Base-by-base conservation (phyloP, 768 basidiomycete genomes). In the Mycena latifolia region DNA sequence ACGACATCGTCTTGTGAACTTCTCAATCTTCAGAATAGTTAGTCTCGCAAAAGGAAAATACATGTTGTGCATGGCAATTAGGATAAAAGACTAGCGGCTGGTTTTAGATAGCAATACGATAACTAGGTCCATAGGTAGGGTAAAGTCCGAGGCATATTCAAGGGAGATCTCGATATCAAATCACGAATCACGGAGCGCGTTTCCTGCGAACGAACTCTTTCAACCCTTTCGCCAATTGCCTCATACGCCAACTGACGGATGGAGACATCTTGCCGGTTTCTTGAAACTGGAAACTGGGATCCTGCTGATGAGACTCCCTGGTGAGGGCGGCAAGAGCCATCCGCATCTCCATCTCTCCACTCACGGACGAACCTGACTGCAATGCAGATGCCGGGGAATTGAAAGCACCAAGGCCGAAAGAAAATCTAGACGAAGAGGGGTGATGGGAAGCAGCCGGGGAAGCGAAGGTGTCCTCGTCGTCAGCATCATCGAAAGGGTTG, bases 301-400 rank as follows among this genome's bases (percentile, higher is more conserved):
- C 53, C 52, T 53, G 18, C 14, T 54, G 22, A 31, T 43, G 62
- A 35, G 29, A 64, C 50, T 76, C 75, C 50, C 56, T 72, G 56
- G 74, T 71, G 71, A 79, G 76, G 65, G 75, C 74, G 11, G 86
- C 86, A 37, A 88, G 74, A 1, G 84, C 82, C 85, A 88, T 88
- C 68, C 83, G 78, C 75, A 88, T 66, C 72, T 89, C 88, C 58
- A 84, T 86, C 75, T 88, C 86, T 14, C 88, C 88, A 57, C 86
- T 89, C 69, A 89, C 77, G 60, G 88, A 89, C 72, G 80, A 88
- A 17, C 87, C 87, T 17, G 75, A 72, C 37, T 69, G 28, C 5
- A 66, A 27, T 14, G 57, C 61, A 1, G 73, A 69, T 56, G 55
- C 65, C 69, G 41, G 67, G 71, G 41, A 69, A 71, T 27, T 68